Percentiles rank a stretch among this genome's conserved stretches.
Conservation (phyloP, 495 filamentous ascomycete species). For the Extremus antarcticus region DNA sequence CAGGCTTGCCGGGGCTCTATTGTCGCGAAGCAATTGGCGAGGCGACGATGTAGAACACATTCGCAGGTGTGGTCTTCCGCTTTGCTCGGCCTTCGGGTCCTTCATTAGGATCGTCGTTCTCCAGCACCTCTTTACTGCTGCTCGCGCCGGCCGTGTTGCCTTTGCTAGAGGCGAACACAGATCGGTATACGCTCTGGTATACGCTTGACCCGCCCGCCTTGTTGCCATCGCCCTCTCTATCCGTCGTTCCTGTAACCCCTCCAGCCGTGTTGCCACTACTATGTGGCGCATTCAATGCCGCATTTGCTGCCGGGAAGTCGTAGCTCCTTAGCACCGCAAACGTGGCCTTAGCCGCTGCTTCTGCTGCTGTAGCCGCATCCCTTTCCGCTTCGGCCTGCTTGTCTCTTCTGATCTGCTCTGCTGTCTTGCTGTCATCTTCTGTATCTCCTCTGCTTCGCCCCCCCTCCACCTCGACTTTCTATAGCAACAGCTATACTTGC, state of each 20-base stretch:
- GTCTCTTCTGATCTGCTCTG: too few species aligned
- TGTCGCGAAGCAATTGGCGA: too few species aligned
- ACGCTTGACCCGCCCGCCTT: conserved; percentile 59
- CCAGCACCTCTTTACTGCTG: conserved; percentile 36
- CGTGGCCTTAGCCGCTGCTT: conserved; percentile 6
- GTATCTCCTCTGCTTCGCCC: background rate
- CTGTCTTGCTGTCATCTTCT: background rate
- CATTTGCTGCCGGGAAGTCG: conserved; percentile 15
- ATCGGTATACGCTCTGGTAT: conserved; percentile 95
- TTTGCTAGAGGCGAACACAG: conserved; percentile 51
- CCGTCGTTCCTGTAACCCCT: conserved; percentile 75
- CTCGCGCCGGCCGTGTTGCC: conserved; percentile 35
- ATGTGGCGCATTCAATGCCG: conserved; percentile 7
- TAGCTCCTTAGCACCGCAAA: conserved; percentile 93
- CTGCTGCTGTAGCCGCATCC: background rate
- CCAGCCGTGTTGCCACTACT: conserved; percentile 46
- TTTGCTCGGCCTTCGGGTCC: conserved; percentile 61
- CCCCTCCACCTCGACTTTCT: conserved; percentile 4
- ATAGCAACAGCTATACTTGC: conserved; percentile 10
- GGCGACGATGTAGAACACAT: conserved; percentile 14
- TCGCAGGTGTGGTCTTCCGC: conserved; percentile 5
- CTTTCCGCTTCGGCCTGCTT: background rate
- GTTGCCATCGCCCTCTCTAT: conserved; percentile 49
- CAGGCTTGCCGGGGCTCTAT: too few species aligned
- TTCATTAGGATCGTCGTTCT: conserved; percentile 61